Base-by-base conservation (phyloP, 2,329 filamentous ascomycete genomes). In the Aotearoamyces nothofagi region DNA sequence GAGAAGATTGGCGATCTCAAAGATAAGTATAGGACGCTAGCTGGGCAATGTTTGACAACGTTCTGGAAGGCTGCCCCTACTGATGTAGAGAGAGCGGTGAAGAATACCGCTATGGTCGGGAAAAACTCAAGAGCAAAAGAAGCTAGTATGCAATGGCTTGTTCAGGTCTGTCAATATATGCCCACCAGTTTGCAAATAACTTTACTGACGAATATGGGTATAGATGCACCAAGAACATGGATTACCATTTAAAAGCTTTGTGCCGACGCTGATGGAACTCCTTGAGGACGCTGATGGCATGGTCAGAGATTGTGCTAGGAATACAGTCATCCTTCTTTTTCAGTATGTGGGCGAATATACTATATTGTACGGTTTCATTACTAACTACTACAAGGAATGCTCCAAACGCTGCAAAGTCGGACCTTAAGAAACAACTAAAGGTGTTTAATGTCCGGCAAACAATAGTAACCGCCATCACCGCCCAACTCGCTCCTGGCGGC, bases 1-100 rank as follows among this genome's bases (percentile, higher is more conserved):
- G 87, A 94, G 33, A 80, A 83, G 51, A 66, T 96, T 34, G 84
- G 83, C 34, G 87, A 94, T 50, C 70, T 71, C 39, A 87, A 87
- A 51, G 86, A 94, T 48, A 86, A 84, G 51, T 71, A 84, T 42
- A 73, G 86, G 44, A 57, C 64, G 17, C 64, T 86, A 33, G 81
- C 84, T 10, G 61, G 72, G 24, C 78, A 83, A 49, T 71, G 79
- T 11, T 68, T 94, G 33, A 66, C 66, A 16, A 90, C 90, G 29
- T 61, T 94, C 33, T 90, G 80, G 58, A 63, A 62, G 9, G 69
- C 74, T 30, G 68, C 72, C 11, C 68, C 73, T 2, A 51, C 58
- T 24, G 83, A 93, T 34, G 78, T 87, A 22, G 87, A 94, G 58
- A 67, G 75, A 35, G 69, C 75, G 41, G 69, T 94, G 33, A 75